These are phyloP conservation scores for Suillus alpinus DNA, from an alignment of 768 basidiomycete species.

Conservation along the genomic window DNA sequence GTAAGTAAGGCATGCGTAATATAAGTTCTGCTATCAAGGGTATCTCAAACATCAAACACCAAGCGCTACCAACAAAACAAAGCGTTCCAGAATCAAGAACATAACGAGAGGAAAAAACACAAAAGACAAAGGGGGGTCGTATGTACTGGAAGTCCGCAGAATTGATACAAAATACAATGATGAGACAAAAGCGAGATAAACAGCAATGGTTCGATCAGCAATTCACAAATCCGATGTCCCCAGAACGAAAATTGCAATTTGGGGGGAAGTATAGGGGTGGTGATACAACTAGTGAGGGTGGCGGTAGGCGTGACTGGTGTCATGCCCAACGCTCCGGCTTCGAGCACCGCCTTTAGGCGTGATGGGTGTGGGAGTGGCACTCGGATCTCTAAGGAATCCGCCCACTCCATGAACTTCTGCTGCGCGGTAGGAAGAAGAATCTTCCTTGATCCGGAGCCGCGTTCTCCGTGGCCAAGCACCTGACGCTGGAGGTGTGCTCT, in stretches of 20 bases:
- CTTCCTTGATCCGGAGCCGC: slow-evolving; percentile 14
- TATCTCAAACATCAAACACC: background rate
- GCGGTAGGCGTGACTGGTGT: slow-evolving; percentile 13
- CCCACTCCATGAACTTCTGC: slow-evolving; percentile 6
- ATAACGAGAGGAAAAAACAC: background rate
- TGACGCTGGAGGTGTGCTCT: slow-evolving; percentile 29
- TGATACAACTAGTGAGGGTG: slow-evolving; percentile 13
- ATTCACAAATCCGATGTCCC: slow-evolving; percentile 18
- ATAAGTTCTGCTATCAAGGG: slow-evolving; percentile 1
- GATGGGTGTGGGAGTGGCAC: slow-evolving; percentile 23
- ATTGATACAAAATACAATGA: slow-evolving; percentile 11
- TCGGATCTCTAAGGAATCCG: slow-evolving; percentile 28
- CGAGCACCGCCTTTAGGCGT: slow-evolving; percentile 17
- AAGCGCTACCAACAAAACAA: background rate
- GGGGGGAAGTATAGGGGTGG: background rate
- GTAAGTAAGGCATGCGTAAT: slow-evolving; percentile 3
- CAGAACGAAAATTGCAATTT: background rate
- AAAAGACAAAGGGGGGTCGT: background rate
- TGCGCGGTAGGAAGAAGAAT: slow-evolving; percentile 3
- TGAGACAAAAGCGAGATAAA: slow-evolving; percentile 12
- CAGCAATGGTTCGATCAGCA: background rate
- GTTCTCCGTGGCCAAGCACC: slow-evolving; percentile 18
- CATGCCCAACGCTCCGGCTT: slow-evolving; percentile 27
- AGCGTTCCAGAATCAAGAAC: background rate
- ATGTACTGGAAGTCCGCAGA: background rate